These are phyloP conservation scores for Cudoniella acicularis DNA, from an alignment of 495 filamentous ascomycete genomes.

Conservation along the genomic window DNA sequence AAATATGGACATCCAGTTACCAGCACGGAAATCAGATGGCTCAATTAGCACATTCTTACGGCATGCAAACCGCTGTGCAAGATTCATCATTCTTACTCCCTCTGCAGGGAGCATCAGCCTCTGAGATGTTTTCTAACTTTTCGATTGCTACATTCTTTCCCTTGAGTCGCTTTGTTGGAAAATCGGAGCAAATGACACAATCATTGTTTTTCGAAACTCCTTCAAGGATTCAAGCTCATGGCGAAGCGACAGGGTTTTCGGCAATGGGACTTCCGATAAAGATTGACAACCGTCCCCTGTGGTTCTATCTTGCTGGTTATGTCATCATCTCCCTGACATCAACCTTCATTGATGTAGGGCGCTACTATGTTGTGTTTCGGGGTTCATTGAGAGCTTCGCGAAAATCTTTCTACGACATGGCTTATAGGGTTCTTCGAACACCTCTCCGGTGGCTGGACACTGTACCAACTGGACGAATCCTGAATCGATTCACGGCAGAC, in stretches of 20 bases:
- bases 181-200: no score
- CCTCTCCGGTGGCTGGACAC: constrained; percentile 79
- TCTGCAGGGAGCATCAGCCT: no score
- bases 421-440: constrained; percentile 61
- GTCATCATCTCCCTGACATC: constrained; percentile 50
- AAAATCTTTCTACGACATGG: constrained; percentile 28
- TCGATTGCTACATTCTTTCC: no score
- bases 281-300: constrained; percentile 30
- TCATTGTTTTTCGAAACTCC: no score
- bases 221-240: no score
- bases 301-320: constrained; percentile 67
- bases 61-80: background rate
- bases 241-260: background rate
- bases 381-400: constrained; percentile 26
- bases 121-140: no score
- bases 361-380: constrained; percentile 23
- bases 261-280: background rate
- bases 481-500: constrained; percentile 80
- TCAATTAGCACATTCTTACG: background rate
- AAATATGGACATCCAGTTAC: background rate
- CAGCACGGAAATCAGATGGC: background rate
- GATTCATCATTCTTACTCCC: background rate
- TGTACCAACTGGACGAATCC: constrained; percentile 69
- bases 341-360: constrained; percentile 18
- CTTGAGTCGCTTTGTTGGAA: no score